Conservation (phyloP, 352 stramenopile genomes). For the Phytopythium oedochilum region DNA sequence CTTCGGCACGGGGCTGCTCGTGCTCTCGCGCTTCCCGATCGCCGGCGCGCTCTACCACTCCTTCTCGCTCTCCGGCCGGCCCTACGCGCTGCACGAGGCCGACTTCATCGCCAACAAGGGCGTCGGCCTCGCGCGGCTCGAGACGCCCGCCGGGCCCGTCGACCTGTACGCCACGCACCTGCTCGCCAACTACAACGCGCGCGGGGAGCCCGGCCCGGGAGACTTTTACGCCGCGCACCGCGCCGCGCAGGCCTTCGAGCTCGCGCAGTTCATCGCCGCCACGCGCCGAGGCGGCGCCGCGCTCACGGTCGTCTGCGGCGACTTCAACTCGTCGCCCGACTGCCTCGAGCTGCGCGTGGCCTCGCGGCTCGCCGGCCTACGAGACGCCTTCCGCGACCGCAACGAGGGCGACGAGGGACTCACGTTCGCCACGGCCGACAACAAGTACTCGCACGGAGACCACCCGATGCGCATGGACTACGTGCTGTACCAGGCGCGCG, state of each 20-base stretch:
- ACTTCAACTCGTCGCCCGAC: slow-evolving; percentile 81
- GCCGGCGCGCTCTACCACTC: slow-evolving; percentile 60
- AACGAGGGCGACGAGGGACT: slow-evolving; percentile 48
- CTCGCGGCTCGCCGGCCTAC: slow-evolving; percentile 38
- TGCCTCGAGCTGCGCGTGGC: slow-evolving; percentile 64
- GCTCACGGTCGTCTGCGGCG: slow-evolving; percentile 63
- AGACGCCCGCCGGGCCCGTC: slow-evolving; percentile 48
- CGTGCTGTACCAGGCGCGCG: slow-evolving; percentile 61
- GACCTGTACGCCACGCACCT: slow-evolving; percentile 80
- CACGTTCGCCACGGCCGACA: slow-evolving; percentile 74
- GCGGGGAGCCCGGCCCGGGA: slow-evolving; percentile 55
- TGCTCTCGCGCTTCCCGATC: slow-evolving; percentile 72
- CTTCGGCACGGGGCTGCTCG: slow-evolving; percentile 73
- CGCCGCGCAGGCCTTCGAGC: slow-evolving; percentile 64
- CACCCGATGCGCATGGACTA: slow-evolving; percentile 87
- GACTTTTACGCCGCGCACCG: slow-evolving; percentile 69
- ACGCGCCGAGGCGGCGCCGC: slow-evolving; percentile 34
- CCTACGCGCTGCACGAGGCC: slow-evolving; percentile 73
- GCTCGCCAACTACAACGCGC: slow-evolving; percentile 76
- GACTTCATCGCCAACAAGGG: slow-evolving; percentile 84
- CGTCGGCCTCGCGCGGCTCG: slow-evolving; percentile 57
- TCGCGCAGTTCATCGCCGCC: slow-evolving; percentile 60
- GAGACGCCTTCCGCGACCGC: slow-evolving; percentile 70
- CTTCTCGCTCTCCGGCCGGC: slow-evolving; percentile 69
- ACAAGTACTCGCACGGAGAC: slow-evolving; percentile 77